Percentiles rank a stretch among this genome's conserved stretches.
Evolutionary conservation across 805 yeast species (phyloP).

Genomic region (Nakazawaea ernobii): DNA sequence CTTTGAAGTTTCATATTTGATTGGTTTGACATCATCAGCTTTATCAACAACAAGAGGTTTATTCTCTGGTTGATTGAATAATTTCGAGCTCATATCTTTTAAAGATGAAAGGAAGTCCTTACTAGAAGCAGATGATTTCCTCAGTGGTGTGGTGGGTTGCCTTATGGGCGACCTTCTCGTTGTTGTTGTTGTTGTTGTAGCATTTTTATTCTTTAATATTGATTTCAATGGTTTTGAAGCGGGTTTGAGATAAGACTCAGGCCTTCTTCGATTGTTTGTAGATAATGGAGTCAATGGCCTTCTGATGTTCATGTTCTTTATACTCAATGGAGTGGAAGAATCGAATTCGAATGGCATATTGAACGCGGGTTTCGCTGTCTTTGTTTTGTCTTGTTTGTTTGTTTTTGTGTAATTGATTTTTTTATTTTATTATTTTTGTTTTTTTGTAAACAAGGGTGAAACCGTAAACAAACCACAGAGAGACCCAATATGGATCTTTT

Average conservation of each 20-base stretch:
- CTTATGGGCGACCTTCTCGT: too few relatives aligned
- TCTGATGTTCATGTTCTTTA: constrained; percentile 1
- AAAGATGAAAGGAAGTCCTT: constrained; percentile 1
- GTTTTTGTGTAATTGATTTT: background rate
- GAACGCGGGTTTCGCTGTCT: background rate
- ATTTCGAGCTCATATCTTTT: constrained; percentile 1
- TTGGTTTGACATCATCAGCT: too few relatives aligned
- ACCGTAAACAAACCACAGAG: too few relatives aligned
- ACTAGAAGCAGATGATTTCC: background rate
- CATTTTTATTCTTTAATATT: constrained; percentile 6
- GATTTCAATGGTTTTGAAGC: constrained; percentile 10
- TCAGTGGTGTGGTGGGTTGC: background rate
- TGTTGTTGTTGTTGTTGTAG: background rate
- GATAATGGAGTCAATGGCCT: constrained; percentile 4
- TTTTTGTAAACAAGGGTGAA: background rate
- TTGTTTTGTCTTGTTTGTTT: background rate
- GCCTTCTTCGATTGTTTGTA: background rate
- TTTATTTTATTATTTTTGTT: background rate
- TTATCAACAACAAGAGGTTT: background rate
- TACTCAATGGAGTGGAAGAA: constrained; percentile 9
- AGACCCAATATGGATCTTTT: too few relatives aligned
- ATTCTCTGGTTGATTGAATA: background rate
- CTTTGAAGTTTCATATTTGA: too few relatives aligned
- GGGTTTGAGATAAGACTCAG: constrained; percentile 2
- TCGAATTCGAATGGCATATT: constrained; percentile 7